Base-by-base conservation (phyloP, 148 eudicot genomes). In the Nepenthes mirabilis region DNA sequence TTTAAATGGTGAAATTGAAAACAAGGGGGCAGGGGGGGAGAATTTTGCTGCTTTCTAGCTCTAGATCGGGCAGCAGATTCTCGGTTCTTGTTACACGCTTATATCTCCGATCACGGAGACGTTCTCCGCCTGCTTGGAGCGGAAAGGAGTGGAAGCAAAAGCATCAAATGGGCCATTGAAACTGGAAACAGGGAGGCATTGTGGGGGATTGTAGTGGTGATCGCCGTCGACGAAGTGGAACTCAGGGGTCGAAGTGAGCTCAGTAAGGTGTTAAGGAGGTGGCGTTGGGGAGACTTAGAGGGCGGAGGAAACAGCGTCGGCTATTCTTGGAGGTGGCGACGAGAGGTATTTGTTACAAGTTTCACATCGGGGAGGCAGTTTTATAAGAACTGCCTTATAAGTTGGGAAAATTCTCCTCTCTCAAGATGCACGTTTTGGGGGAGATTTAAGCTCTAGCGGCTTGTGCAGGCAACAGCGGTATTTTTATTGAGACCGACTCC, bases 61-160 rank as follows among this genome's bases (percentile, higher is more conserved):
- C 59, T 36, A 33, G 59, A 57, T 57, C 59, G 40, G 59, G 59
- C 59, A 2, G 59, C 59, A 1, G 59, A 57, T 14, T 57, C 59
- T 2, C 59, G 59, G 43, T 57, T 57, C 59, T 57, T 57, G 59
- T 34, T 12, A 23, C 7, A 6, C 36, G 14, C 59, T 36, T 12
- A 12, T n/a, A 43, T 12, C 45, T 36, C 11, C 59, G 43, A 6
- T 8, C 59, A 3, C 59, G 12, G 59, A 9, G 1, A 35, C 13
- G 11, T 13, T 57, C 43, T 57, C 40, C 43, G 2, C 40, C 43
- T 37, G 43, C 14, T 34, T 11, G 34, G 57, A 54, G 34, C 9
- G 34, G 34, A 54, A 10, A 54, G 34, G 34, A 34, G 33, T 14
- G 57, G 57, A 54, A 11, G 57, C 57, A 11, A 54, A 34, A 32